phyloP scores from a whole-genome alignment of 805 yeast species.

The Candida methanosorbosa region DNA sequence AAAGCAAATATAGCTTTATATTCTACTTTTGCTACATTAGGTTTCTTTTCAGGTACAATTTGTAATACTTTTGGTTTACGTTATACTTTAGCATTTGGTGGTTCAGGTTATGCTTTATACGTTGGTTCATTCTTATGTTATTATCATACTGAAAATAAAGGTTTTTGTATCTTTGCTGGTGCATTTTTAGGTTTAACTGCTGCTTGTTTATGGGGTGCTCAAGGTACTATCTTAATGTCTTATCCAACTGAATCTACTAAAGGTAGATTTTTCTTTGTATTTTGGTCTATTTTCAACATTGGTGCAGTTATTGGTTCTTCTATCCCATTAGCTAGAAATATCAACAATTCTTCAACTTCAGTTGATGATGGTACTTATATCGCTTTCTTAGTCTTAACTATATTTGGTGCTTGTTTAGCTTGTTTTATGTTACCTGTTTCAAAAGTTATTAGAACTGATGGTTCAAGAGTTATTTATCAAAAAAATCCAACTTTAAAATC shows the following conservation, averaged over 20 bases:
- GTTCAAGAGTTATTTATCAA: conserved; percentile 36
- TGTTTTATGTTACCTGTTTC: conserved; percentile 37
- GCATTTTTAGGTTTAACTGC: conserved; percentile 52
- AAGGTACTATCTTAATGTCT: conserved; percentile 48
- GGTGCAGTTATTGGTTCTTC: conserved; percentile 55
- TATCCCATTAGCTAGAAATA: conserved; percentile 47
- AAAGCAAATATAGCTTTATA: conserved; percentile 45
- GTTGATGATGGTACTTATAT: conserved; percentile 42
- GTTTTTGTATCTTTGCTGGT: conserved; percentile 41
- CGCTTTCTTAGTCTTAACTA: conserved; percentile 46
- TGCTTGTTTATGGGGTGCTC: conserved; percentile 50
- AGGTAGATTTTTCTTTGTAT: conserved; percentile 38
- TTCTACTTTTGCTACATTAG: conserved; percentile 47
- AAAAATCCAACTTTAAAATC: conserved; percentile 36
- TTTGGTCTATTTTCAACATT: conserved; percentile 54
- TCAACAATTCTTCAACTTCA: conserved; percentile 27
- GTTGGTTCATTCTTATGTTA: conserved; percentile 42
- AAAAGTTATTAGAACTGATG: conserved; percentile 42
- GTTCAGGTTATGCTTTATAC: conserved; percentile 46
- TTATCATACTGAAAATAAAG: conserved; percentile 35
- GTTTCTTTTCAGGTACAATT: conserved; percentile 49
- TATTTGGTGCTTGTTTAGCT: conserved; percentile 36
- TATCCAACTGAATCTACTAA: conserved; percentile 46
- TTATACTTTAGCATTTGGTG: conserved; percentile 40
- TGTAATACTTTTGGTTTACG: conserved; percentile 41